Conservation (phyloP, 768 basidiomycete genomes). For the Cubamyces lactineus region DNA sequence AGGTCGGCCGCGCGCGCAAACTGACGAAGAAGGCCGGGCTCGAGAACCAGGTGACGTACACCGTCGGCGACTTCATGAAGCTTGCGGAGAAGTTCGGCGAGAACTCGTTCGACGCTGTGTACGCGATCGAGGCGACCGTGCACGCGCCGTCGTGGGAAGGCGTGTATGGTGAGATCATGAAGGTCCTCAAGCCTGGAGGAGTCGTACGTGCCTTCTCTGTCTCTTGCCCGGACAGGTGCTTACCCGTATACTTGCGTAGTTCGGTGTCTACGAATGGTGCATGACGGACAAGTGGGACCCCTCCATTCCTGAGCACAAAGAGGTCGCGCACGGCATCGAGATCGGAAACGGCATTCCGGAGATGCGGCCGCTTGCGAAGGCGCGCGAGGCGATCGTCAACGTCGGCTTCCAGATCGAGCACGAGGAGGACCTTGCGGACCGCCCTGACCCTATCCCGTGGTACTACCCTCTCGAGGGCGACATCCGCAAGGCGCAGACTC, state of each 20-base stretch:
- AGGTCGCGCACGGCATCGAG: slow-evolving; percentile 89
- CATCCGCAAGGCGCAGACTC: slow-evolving; percentile 87
- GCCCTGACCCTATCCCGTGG: slow-evolving; percentile 80
- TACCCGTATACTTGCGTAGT: slow-evolving; percentile 47
- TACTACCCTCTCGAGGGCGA: slow-evolving; percentile 98
- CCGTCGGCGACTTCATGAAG: slow-evolving; percentile 97
- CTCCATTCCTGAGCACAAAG: slow-evolving; percentile 83
- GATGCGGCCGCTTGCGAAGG: slow-evolving; percentile 78
- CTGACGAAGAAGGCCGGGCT: slow-evolving; percentile 82
- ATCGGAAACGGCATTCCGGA: slow-evolving; percentile 97
- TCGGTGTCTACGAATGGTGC: slow-evolving; percentile 98
- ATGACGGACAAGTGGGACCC: slow-evolving; percentile 97
- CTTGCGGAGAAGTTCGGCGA: slow-evolving; percentile 89
- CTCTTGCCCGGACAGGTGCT: not conserved
- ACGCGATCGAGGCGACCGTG: slow-evolving; percentile 97
- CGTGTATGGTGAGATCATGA: slow-evolving; percentile 90
- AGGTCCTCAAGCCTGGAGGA: slow-evolving; percentile 95
- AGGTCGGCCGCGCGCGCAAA: slow-evolving; percentile 81
- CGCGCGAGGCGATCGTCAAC: slow-evolving; percentile 74
- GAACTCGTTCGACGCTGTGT: slow-evolving; percentile 93
- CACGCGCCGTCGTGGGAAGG: slow-evolving; percentile 97
- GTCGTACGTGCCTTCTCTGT: slow-evolving; percentile 55
- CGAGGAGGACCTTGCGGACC: slow-evolving; percentile 93
- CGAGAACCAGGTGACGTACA: slow-evolving; percentile 76
- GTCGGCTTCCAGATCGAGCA: slow-evolving; percentile 90